Percentiles rank a stretch among this genome's conserved stretches.
phyloP scores from a whole-genome alignment of 2,329 filamentous ascomycete species.

The Cercospora zeae-maydis region DNA sequence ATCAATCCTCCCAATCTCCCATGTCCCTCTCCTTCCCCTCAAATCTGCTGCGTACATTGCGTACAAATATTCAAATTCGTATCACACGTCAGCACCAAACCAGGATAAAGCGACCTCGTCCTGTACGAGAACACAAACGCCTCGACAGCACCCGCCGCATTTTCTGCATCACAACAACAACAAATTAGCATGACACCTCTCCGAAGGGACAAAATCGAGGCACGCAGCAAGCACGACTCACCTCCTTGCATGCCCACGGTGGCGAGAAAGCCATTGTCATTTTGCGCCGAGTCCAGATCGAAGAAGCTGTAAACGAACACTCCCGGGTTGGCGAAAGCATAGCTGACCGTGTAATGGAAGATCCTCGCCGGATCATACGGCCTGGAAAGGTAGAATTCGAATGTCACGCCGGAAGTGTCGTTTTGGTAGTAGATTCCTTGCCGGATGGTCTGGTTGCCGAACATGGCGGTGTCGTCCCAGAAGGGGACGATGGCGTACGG shows the following conservation, averaged over 20 bases:
- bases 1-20: neutral
- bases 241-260: slow-evolving; percentile 32
- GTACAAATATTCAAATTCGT: slow-evolving; percentile 23
- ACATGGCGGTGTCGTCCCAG: slow-evolving; percentile 36
- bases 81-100: slow-evolving; percentile 29
- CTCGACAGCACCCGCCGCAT: slow-evolving; percentile 7
- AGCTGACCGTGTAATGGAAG: slow-evolving; percentile 36
- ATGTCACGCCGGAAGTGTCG: slow-evolving; percentile 28
- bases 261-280: slow-evolving; percentile 23
- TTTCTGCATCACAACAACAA: neutral
- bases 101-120: slow-evolving; percentile 20
- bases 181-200: neutral
- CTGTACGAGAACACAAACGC: slow-evolving; percentile 21
- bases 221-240: slow-evolving; percentile 22
- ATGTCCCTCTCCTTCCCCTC: neutral
- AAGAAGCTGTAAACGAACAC: slow-evolving; percentile 33
- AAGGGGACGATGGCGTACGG: slow-evolving; percentile 31
- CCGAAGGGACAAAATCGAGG: neutral
- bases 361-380: slow-evolving; percentile 18
- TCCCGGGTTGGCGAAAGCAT: slow-evolving; percentile 30
- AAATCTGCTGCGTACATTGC: slow-evolving; percentile 3
- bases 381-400: slow-evolving; percentile 33
- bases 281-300: slow-evolving; percentile 23
- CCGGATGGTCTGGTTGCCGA: slow-evolving; percentile 13
- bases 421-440: slow-evolving; percentile 37